These are phyloP conservation scores for Boletus sp. DNA, from an alignment of 1,284 basidiomycete genomes.

Conservation along the genomic window DNA sequence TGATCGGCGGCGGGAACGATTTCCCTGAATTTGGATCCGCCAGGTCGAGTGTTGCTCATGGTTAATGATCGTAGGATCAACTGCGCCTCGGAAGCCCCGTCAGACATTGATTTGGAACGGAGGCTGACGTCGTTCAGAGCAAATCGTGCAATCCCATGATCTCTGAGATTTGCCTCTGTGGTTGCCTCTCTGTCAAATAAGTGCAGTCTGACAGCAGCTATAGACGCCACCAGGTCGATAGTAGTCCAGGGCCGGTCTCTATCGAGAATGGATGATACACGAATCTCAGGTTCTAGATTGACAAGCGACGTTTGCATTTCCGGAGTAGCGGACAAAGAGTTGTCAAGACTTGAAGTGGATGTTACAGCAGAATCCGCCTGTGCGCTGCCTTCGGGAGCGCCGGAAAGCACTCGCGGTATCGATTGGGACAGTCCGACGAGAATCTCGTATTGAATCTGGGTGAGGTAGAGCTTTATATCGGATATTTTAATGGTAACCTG, in stretches of 20 bases:
- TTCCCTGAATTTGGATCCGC: conserved; percentile 86
- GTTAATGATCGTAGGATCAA: conserved; percentile 87
- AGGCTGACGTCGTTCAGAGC: conserved; percentile 79
- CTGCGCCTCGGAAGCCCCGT: conserved; percentile 84
- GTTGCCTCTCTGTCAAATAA: conserved; percentile 78
- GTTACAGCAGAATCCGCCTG: conserved; percentile 26
- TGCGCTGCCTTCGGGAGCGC: conserved; percentile 36
- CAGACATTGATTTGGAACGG: conserved; percentile 80
- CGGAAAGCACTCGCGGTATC: conserved; percentile 67
- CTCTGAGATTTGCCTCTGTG: conserved; percentile 58
- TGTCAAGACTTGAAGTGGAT: conserved; percentile 8
- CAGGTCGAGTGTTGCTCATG: conserved; percentile 83
- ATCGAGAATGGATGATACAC: conserved; percentile 22
- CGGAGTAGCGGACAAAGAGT: conserved; percentile 5
- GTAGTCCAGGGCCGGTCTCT: conserved; percentile 51
- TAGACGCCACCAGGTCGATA: conserved; percentile 74
- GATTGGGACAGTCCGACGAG: conserved; percentile 71
- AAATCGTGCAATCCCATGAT: conserved; percentile 84
- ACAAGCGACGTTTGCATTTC: conserved; percentile 22
- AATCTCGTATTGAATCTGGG: conserved; percentile 85
- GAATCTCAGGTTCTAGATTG: conserved; percentile 60
- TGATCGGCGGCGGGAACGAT: conserved; percentile 92
- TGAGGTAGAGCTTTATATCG: conserved; percentile 86
- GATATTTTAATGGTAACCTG: conserved; percentile 79
- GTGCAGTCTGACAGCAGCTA: conserved; percentile 82